A percentile compares a stretch with the other conserved stretches of the same genome.
These are phyloP conservation scores for Oryza glaberrima DNA, from an alignment of 176 grass and related monocot genomes.

Conservation along the genomic window DNA sequence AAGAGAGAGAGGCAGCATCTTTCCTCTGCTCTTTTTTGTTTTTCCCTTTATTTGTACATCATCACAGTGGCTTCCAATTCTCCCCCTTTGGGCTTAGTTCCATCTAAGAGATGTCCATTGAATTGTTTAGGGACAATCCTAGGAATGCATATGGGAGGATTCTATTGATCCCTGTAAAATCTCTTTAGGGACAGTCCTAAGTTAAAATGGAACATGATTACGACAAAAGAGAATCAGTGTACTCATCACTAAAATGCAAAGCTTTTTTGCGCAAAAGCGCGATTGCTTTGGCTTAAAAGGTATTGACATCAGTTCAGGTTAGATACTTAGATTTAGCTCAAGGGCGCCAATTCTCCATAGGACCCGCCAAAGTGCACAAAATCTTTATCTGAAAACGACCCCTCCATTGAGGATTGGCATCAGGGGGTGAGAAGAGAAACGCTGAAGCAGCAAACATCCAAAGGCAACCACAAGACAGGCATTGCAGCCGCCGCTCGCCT, in stretches of 20 bases:
- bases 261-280: conserved; percentile 8
- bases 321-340: conserved; percentile 25
- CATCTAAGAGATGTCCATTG: conserved; percentile 13
- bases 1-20: conserved; percentile 45
- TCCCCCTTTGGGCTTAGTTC: conserved; percentile 8
- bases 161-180: conserved; percentile 18
- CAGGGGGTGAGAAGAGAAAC: neutral
- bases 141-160: conserved; percentile 16
- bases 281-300: conserved; percentile 16
- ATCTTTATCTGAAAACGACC: conserved; percentile 43
- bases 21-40: neutral
- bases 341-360: neutral
- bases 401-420: neutral
- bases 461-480: conserved; percentile 38
- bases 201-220: neutral
- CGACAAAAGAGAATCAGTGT: neutral
- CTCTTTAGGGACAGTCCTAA: neutral
- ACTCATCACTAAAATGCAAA: neutral
- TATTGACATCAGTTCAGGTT: conserved; percentile 3
- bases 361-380: conserved; percentile 13
- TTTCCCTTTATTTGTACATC: conserved; percentile 14
- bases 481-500: neutral
- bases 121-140: neutral
- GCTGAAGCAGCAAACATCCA: conserved; percentile 28
- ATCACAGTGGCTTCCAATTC: conserved; percentile 26